Base-by-base conservation (phyloP, 352 stramenopile species). In the Phytopythium ostracodes region DNA sequence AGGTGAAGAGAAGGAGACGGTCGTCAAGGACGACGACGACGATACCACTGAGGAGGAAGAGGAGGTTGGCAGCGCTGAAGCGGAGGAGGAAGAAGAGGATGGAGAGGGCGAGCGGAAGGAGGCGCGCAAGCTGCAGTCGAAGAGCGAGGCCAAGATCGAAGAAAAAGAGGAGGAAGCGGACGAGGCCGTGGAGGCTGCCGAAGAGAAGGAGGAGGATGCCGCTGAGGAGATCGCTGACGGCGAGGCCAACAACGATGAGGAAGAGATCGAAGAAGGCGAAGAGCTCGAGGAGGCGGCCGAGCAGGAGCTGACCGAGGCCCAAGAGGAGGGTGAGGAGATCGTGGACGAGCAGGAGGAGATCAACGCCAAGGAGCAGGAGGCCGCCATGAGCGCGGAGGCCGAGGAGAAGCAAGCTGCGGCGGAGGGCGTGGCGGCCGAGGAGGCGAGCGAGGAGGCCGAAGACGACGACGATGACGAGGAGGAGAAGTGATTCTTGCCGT, bases 11-110 rank as follows among this genome's bases (percentile, higher is more conserved):
- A 25, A 50, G 54, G 22, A n/a, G n/a, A 27, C n/a, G 52, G 17
- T 20, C 12, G 11, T 27, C 33, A 47, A 38, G 36, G 59, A 54
- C 7, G 55, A 49, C 36, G 55, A 64, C n/a, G 56, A 52, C 24
- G 56, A 61, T 29, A 54, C 40, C 15, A 53, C 42, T n/a, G 27
- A 35, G 56, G 56, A 61, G 56, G 53, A 59, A 14, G 20, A 20
- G 20, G 22, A 4, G 52, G 54, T 38, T 7, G 54, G 22, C 17
- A 27, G 17, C 17, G 38, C 44, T 29, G 59, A 66, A 46, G 59
- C 31, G 47, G 65, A 44, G 27, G 25, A 62, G 62, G 61, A 67
- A 38, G 51, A 72, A 51, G 25, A 67, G n/a, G 40, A 56, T 12
- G 56, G 60, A 2, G 54, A 63, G 31, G 57, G 66, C 2, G 59